These are phyloP conservation scores for Thoreauomyces humboldtii DNA, from an alignment of 192 early-diverging fungal species.

Conservation along the genomic window DNA sequence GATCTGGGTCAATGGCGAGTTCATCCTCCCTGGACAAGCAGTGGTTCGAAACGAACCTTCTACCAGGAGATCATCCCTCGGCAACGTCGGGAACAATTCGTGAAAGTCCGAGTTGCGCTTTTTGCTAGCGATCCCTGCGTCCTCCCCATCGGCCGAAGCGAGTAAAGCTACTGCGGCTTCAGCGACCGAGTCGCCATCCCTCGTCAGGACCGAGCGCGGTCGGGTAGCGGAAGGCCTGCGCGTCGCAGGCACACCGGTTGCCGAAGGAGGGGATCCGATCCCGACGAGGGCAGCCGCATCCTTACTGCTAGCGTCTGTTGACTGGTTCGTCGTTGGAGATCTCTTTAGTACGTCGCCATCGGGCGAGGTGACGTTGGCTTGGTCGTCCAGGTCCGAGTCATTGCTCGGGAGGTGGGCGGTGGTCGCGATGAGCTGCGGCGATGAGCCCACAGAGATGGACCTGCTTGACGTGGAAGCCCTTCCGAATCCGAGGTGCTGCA, in stretches of 20 bases:
- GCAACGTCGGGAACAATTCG: conserved; percentile 42
- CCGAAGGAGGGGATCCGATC: neutral
- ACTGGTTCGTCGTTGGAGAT: neutral
- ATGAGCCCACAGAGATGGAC: neutral
- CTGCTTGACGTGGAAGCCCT: neutral
- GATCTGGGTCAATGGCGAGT: neutral
- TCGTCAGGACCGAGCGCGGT: neutral
- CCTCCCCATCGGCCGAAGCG: neutral
- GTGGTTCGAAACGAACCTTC: conserved; percentile 25
- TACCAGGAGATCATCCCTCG: conserved; percentile 33
- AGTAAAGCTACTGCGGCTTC: conserved; percentile 11
- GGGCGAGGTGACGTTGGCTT: neutral
- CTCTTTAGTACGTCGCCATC: neutral
- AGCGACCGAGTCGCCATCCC: conserved; percentile 8
- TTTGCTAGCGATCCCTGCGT: conserved; percentile 17
- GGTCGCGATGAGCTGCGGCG: neutral
- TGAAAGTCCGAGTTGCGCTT: conserved; percentile 47
- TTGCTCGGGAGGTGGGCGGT: neutral
- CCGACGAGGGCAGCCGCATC: neutral
- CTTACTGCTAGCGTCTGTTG: neutral
- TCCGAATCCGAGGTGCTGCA: neutral
- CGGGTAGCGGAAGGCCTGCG: neutral
- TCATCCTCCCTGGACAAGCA: neutral
- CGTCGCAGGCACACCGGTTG: neutral
- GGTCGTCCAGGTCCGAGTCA: neutral